Evolutionary conservation across 306 rosid species (phyloP), one percentile per base, ranked within the genome.

Genomic region (Amphicarpaea edgeworthii): DNA sequence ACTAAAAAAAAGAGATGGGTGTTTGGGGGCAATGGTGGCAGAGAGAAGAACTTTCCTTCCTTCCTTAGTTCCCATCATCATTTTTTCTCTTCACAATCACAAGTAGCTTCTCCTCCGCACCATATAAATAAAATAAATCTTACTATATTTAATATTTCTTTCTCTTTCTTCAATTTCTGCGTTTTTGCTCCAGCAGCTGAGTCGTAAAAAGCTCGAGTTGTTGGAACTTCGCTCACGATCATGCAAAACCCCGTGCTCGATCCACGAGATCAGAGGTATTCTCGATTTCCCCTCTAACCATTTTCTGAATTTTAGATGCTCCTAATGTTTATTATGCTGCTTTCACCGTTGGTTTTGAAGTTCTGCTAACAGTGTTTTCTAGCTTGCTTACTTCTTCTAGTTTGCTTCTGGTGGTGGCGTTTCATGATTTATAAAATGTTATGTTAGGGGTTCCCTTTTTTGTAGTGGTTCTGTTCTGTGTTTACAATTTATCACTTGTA

Each of bases 191-290:
- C 68, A 76, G 82, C 65, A 69, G 76, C 85, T 73, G 34, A 68
- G 28, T 79, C 73, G 41, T 50, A 66, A 68, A 60, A 55, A 78
- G 42, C 67, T 82, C 74, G 63, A 76, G 8, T 9, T 63, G 8
- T 9, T 63, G 42, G 20, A 60, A 57, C 12, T 70, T 71, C 38
- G 28, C 68, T 53, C 50, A 11, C 69, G 47, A 63, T 53, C 77
- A 82, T 88, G 93, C 82, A 75, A n/a, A 87, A 68, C 73, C 65
- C 89, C 46, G 80, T 69, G 83, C 86, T 75, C 82, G 91, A 88
- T 78, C 80, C 77, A 59, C 91, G 74, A 82, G 89, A 93, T 90
- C 93, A 76, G 85, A 85, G 88, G 97, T 91, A 50, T n/a, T 83
- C 66, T 79, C 59, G 38, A 17, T 67, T 72, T 70, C 1, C 47